These are phyloP conservation scores for Scenedesmus sp. DNA, from an alignment of 163 green algal species.

Conservation along the genomic window DNA sequence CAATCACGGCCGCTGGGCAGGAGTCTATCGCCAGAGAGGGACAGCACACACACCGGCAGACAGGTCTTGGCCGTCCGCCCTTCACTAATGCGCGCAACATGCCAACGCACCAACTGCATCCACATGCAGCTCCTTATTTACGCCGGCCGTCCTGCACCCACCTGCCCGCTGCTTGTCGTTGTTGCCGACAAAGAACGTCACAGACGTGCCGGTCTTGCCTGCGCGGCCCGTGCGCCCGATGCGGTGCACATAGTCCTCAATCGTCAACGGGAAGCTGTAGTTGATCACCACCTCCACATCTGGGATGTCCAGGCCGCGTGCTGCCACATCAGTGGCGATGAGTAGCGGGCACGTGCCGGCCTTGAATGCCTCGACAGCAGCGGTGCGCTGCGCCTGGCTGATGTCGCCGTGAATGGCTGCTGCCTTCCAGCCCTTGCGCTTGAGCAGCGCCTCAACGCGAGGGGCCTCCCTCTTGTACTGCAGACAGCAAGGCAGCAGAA, in stretches of 20 bases:
- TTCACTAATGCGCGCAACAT: no score
- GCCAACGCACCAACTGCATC: neutral
- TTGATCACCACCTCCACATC: conserved; percentile 96
- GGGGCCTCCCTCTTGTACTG: conserved; percentile 93
- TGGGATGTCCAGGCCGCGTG: conserved; percentile 95
- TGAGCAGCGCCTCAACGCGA: conserved; percentile 85
- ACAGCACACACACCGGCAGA: no score
- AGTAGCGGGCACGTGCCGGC: conserved; percentile 81
- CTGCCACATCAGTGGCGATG: conserved; percentile 95
- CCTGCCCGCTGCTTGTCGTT: conserved; percentile 84
- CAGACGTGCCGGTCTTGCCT: conserved; percentile 87
- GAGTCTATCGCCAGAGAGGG: no score
- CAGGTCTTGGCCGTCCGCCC: no score
- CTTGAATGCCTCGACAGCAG: conserved; percentile 82
- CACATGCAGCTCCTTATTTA: neutral
- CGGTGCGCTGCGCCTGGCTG: conserved; percentile 83
- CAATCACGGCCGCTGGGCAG: neutral
- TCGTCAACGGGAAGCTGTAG: conserved; percentile 97
- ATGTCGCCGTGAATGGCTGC: conserved; percentile 95
- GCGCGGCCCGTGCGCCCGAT: conserved; percentile 97
- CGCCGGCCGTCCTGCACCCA: neutral
- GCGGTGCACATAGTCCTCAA: conserved; percentile 99
- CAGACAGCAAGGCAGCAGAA: neutral
- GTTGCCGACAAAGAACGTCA: conserved; percentile 92
- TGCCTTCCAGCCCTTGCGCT: conserved; percentile 82